These are phyloP conservation scores for Scopulariopsis brevicaulis DNA, from an alignment of 2,329 filamentous ascomycete genomes.

Conservation along the genomic window DNA sequence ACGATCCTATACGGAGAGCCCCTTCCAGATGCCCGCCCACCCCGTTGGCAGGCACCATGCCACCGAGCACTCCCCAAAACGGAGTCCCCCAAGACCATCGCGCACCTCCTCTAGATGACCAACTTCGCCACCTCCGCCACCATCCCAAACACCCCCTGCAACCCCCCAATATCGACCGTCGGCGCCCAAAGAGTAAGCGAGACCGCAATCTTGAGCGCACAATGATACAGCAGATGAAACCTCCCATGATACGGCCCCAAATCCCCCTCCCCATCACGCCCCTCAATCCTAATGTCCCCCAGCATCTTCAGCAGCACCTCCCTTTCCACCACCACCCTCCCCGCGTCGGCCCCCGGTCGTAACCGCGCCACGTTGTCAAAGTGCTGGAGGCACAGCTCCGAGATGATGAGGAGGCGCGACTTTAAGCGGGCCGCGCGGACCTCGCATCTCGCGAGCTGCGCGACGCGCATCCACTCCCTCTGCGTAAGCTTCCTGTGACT, in stretches of 20 bases:
- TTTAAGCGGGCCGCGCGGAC: slow-evolving; percentile 1
- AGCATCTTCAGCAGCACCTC: slow-evolving; percentile 1
- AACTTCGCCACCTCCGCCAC: neutral
- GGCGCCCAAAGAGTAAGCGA: neutral
- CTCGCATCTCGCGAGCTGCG: neutral
- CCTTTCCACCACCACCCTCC: neutral
- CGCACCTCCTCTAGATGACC: neutral
- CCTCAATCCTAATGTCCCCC: neutral
- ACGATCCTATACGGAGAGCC: too few species aligned
- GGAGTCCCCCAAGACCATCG: too few species aligned
- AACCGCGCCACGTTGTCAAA: slow-evolving; percentile 2
- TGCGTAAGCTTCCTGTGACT: neutral
- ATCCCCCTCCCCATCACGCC: neutral
- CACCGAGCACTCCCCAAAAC: too few species aligned
- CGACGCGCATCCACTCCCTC: neutral
- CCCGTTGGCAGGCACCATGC: too few species aligned
- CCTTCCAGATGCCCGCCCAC: too few species aligned
- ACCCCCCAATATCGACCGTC: neutral
- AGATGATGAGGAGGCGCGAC: neutral
- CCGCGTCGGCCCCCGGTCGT: neutral
- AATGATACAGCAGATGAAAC: slow-evolving; percentile 1
- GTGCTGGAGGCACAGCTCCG: neutral
- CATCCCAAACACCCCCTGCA: neutral
- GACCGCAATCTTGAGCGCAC: neutral
- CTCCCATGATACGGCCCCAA: slow-evolving; percentile 2